Evolutionary conservation across 306 rosid genomes (phyloP).

Genomic region (Acacia melanoxylon): DNA sequence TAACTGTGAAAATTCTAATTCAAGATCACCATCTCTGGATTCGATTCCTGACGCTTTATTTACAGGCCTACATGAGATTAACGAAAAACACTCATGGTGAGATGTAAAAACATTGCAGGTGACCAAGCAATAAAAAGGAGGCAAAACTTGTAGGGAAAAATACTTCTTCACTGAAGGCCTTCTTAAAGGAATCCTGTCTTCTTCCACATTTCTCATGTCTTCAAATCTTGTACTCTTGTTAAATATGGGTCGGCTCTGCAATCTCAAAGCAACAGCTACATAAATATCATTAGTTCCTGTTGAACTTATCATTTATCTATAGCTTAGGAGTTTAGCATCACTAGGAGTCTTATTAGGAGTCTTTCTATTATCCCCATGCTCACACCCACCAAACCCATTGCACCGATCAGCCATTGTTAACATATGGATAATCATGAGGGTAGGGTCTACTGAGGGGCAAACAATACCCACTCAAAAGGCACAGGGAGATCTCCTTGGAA

Average conservation of each 20-base stretch:
- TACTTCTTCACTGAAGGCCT: slow-evolving; percentile 68
- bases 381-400: not conserved
- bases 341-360: not conserved
- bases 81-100: slow-evolving; percentile 26
- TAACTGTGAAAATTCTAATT: slow-evolving; percentile 92
- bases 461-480: not conserved
- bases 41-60: slow-evolving; percentile 79
- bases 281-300: not conserved
- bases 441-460: not conserved
- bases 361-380: not conserved
- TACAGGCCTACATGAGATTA: slow-evolving; percentile 53
- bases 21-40: slow-evolving; percentile 95
- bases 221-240: slow-evolving; percentile 78
- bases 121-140: not conserved
- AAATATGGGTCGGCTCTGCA: slow-evolving; percentile 76
- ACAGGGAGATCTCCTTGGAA: not conserved
- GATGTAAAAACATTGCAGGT: not conserved
- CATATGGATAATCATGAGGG: not conserved
- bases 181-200: slow-evolving; percentile 60
- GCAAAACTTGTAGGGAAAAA: not conserved
- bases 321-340: not conserved
- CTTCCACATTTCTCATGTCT: slow-evolving; percentile 66
- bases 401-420: not conserved
- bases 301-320: not conserved
- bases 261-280: not conserved